Base-by-base conservation (phyloP, 805 yeast species). In the Saccharomycopsis selenospora region DNA sequence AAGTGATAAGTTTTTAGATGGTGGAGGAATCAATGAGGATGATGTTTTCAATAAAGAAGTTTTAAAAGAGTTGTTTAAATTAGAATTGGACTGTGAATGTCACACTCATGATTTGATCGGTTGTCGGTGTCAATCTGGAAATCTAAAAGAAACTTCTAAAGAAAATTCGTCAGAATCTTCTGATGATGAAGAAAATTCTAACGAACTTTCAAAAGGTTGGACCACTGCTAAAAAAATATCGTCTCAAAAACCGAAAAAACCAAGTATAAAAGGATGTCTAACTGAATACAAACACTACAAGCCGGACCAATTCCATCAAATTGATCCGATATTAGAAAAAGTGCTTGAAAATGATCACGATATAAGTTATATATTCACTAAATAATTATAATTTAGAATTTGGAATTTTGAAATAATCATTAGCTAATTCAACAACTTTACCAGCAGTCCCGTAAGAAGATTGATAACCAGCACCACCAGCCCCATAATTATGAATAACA, bases 401-500 rank as follows among this genome's bases (percentile, higher is more conserved):
- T 11, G 43, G 14, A 8, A 43, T 33, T 17, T 17, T 26, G 13
- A 61, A 46, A 22, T 57, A 62, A 14, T 60, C 56, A 3, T 62
- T 59, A 1, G 68, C 70, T 14, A 70, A 55, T 43, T 55, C 48
- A 14, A 71, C 67, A 3, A 76, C 77, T 50, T 64, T 66, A n/a
- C 58, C 55, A 27, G 85, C 78, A 60, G 79, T 70, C 1, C 88
- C 90, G 51, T 73, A 76, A 2, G 86, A 81, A 3, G 82, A 72
- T 66, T 86, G 95, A 62, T 77, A 84, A 0, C 93, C 93, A 22
- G 85, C 77, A 26, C 88, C 88, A 6, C 79, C 86, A 26, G 86
- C 84, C 2, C 88, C 87, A 60, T 81, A 82, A 57, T 75, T 76
- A 61, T 82, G 88, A 22, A 81, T 70, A 20, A 81, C 61, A 10